phyloP scores from a whole-genome alignment of 2,329 filamentous ascomycete species.

The Cryphonectria carpinicola region DNA sequence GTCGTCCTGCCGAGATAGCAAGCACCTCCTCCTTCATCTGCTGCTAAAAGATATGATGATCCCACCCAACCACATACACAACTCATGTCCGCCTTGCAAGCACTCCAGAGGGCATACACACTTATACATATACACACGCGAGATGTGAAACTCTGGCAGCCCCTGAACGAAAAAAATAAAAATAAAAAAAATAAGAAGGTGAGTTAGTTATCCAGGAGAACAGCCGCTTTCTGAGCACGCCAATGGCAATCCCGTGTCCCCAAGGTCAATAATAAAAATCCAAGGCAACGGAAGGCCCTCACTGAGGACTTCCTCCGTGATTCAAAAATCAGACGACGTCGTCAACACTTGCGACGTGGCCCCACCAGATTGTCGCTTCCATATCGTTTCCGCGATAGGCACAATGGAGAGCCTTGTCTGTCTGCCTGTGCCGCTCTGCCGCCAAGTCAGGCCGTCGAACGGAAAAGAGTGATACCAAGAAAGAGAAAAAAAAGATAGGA shows the following conservation, averaged over 20 bases:
- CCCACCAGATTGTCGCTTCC: background rate
- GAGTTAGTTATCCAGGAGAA: background rate
- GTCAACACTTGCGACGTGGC: background rate
- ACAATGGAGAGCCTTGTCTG: background rate
- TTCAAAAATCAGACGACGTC: background rate
- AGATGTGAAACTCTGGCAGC: background rate
- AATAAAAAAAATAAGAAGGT: background rate
- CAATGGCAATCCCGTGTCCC: background rate
- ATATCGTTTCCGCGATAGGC: background rate
- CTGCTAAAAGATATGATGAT: background rate
- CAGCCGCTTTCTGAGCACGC: background rate
- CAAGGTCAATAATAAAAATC: background rate
- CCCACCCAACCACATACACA: background rate
- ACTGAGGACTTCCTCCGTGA: background rate
- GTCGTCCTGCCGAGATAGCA: background rate
- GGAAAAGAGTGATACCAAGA: background rate
- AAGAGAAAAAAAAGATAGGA: no score
- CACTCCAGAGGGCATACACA: background rate
- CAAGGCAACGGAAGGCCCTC: background rate
- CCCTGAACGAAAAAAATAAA: background rate
- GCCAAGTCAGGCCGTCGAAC: background rate
- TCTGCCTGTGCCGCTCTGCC: background rate
- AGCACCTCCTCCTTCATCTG: background rate
- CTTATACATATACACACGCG: no score
- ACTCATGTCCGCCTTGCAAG: background rate